These are phyloP conservation scores for Colletotrichum acutatum DNA, from an alignment of 2,329 filamentous ascomycete genomes.

Conservation along the genomic window DNA sequence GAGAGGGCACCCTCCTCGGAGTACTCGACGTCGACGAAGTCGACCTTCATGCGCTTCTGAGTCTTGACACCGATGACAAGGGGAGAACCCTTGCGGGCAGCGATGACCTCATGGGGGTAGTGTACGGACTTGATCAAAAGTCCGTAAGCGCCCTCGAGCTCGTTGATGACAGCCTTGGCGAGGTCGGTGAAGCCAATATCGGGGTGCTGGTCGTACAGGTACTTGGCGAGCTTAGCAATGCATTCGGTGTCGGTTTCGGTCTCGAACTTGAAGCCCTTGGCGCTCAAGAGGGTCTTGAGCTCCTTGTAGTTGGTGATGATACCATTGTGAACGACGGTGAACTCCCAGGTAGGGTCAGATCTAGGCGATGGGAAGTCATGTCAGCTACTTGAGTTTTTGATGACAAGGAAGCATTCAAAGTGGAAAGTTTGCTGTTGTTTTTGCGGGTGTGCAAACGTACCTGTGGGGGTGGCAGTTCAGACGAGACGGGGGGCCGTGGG, in stretches of 20 bases:
- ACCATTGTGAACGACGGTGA: conserved; percentile 97
- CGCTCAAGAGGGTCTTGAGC: conserved; percentile 89
- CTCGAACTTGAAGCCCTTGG: conserved; percentile 98
- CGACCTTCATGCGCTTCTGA: conserved; percentile 99
- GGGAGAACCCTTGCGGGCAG: conserved; percentile 97
- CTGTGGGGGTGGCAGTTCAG: conserved; percentile 98
- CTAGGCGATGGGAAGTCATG: conserved; percentile 56
- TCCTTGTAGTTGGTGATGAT: conserved; percentile 99
- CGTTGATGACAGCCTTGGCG: conserved; percentile 97
- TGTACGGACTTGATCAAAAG: conserved; percentile 98
- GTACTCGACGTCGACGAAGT: conserved; percentile 99
- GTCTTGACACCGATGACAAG: conserved; percentile 98
- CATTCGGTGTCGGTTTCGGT: conserved; percentile 99
- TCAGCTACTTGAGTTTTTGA: conserved; percentile 29
- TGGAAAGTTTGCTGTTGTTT: conserved; percentile 16
- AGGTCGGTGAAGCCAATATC: conserved; percentile 96
- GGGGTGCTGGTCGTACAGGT: conserved; percentile 94
- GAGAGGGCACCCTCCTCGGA: conserved; percentile 88
- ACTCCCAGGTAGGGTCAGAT: conserved; percentile 95
- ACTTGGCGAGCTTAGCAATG: conserved; percentile 98
- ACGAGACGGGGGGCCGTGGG: conserved; percentile 93
- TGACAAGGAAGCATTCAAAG: background rate
- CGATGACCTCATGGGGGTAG: conserved; percentile 97
- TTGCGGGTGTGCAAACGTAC: conserved; percentile 61
- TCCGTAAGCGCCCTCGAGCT: conserved; percentile 97